Percentiles rank a stretch among this genome's conserved stretches.
These are phyloP conservation scores for Leccinum disarticulatum DNA, from an alignment of 768 basidiomycete genomes.

Conservation along the genomic window DNA sequence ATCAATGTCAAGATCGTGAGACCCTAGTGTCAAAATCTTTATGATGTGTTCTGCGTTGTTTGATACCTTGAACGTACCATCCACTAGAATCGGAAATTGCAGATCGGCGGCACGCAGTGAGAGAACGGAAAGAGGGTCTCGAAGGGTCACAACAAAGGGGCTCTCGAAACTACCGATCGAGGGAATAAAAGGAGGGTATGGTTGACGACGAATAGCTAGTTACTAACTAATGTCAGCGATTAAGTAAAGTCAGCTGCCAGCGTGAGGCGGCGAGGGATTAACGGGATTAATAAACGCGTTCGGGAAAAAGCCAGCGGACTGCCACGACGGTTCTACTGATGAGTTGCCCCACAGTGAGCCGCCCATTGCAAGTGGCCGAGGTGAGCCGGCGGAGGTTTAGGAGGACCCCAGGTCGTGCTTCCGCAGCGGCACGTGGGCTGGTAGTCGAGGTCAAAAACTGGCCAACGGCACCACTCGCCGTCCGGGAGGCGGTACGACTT, in stretches of 20 bases:
- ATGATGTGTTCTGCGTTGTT: constrained; percentile 37
- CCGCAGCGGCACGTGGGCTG: constrained; percentile 45
- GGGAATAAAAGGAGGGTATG: neutral
- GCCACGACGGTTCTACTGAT: constrained; percentile 48
- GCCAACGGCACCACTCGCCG: constrained; percentile 43
- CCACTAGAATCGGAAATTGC: constrained; percentile 18
- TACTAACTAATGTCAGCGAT: constrained; percentile 18
- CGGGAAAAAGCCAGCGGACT: constrained; percentile 47
- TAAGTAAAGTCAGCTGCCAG: constrained; percentile 31
- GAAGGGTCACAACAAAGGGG: constrained; percentile 10
- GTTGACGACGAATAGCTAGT: neutral
- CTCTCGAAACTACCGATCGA: neutral
- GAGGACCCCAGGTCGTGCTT: constrained; percentile 45
- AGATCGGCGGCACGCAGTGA: constrained; percentile 26
- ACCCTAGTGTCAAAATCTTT: constrained; percentile 29
- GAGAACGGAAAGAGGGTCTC: neutral
- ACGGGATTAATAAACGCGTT: constrained; percentile 47
- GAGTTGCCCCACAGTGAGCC: constrained; percentile 42
- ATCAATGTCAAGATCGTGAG: neutral
- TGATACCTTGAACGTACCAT: constrained; percentile 19
- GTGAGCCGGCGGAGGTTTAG: constrained; percentile 34
- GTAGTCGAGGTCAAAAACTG: constrained; percentile 49
- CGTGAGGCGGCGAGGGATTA: constrained; percentile 49
- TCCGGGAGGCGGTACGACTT: constrained; percentile 59
- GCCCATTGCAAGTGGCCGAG: constrained; percentile 36